Base-by-base conservation (phyloP, 2,329 filamentous ascomycete species). In the Penicillium sumatraense region DNA sequence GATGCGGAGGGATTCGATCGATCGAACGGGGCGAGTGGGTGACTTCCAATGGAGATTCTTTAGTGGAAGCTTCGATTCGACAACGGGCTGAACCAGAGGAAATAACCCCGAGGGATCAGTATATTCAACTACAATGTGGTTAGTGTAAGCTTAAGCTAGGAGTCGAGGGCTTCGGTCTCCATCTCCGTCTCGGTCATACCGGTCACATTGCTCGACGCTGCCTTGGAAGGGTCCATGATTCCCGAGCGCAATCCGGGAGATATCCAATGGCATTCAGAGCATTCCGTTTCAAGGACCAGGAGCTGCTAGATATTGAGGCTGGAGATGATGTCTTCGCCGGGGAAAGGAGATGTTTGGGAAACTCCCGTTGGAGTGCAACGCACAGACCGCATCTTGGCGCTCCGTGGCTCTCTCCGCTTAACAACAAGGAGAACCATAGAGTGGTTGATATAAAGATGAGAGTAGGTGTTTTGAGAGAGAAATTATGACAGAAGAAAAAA, bases 21-120 rank as follows among this genome's bases (percentile, higher is more conserved):
- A 97, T 62, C 95, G 89, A 31, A 98, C 79, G 2, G 95, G 95
- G 0, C 95, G 89, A 24, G 89, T 89, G 58, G 96, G 91, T 13
- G 95, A 96, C 74, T 98, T 96, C 95, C 95, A 99, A 70, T 98
- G 91, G 42, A 99, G 86, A 68, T 98, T 96, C 61, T 88, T 89
- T 33, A 99, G 82, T 29, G 95, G 95, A 0, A 98, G 82, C 51
- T 90, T 89, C 38, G 89, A 82, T 36, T 89, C 81, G 54, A 99
- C 81, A 54, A 93, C 87, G 2, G 90, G 86, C 10, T 89, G 88
- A 40, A 98, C 80, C 49, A 93, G 83, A 56, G 90, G 87, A 76
- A 93, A 98, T 60, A 98, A 84, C 68, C 90, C 88, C 71, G 91
- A 89, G 50, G 95, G 93, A 78, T 99, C 95, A 78, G 90, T 91